Conservation (phyloP, 306 rosid genomes). For the Castanopsis chinensis region DNA sequence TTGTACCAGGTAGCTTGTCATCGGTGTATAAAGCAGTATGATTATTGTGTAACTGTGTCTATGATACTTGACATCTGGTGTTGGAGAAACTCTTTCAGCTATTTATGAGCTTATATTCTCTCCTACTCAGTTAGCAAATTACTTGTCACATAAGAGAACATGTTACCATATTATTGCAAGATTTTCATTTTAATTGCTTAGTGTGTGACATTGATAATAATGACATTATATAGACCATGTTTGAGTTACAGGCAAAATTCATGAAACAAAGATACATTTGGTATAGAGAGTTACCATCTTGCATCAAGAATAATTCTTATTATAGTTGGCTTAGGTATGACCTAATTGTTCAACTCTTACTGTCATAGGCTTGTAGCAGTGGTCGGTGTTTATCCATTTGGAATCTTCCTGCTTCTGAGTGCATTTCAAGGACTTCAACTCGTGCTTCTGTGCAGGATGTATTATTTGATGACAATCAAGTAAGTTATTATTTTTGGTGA, state of each 20-base stretch:
- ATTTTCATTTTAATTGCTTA: not conserved
- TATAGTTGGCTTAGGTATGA: slow-evolving; percentile 18
- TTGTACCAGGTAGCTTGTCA: not conserved
- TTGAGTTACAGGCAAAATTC: slow-evolving; percentile 8
- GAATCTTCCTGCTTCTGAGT: slow-evolving; percentile 91
- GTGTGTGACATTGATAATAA: not conserved
- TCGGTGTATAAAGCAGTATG: not conserved
- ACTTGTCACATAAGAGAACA: not conserved
- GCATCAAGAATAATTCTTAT: slow-evolving; percentile 3
- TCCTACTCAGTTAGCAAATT: not conserved
- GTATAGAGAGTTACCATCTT: not conserved
- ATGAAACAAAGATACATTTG: not conserved
- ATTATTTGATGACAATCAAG: slow-evolving; percentile 76
- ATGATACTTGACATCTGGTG: not conserved
- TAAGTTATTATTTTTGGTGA: slow-evolving; percentile 29
- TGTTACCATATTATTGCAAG: not conserved
- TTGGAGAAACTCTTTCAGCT: not conserved
- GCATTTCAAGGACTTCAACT: slow-evolving; percentile 56
- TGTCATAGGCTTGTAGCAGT: slow-evolving; percentile 70
- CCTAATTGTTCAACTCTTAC: slow-evolving; percentile 14
- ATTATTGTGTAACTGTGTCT: not conserved
- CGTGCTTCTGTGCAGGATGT: slow-evolving; percentile 73
- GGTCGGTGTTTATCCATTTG: slow-evolving; percentile 81
- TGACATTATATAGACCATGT: not conserved
- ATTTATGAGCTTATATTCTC: not conserved